Percentiles rank a stretch among this genome's conserved stretches.
These are phyloP conservation scores for Harrya chromipes DNA, from an alignment of 768 basidiomycete species.

Conservation along the genomic window DNA sequence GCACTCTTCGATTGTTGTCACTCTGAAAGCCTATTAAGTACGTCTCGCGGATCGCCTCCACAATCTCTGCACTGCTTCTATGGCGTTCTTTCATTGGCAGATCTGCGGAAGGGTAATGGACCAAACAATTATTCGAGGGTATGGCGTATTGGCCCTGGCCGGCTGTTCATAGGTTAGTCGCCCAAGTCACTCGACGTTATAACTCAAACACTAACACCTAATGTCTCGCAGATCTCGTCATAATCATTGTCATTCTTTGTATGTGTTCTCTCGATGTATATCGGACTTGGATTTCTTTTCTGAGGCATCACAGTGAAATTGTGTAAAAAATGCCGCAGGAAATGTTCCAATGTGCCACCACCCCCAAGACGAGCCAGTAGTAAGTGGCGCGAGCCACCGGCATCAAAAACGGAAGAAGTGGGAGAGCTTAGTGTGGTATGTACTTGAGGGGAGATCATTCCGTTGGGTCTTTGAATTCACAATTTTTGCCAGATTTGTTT, in stretches of 20 bases:
- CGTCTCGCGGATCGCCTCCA: neutral
- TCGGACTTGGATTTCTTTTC: neutral
- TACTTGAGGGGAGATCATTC: neutral
- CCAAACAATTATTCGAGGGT: constrained; percentile 16
- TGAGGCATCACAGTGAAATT: constrained; percentile 5
- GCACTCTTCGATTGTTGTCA: constrained; percentile 32
- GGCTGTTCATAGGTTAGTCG: constrained; percentile 13
- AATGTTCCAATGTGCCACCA: neutral
- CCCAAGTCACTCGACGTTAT: neutral
- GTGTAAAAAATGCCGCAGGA: neutral
- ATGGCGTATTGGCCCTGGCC: constrained; percentile 15
- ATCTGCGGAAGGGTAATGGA: constrained; percentile 12
- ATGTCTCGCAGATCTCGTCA: constrained; percentile 5
- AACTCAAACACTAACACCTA: neutral
- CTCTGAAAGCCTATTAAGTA: constrained; percentile 26
- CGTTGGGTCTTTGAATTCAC: neutral
- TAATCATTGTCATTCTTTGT: constrained; percentile 6
- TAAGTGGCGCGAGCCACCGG: constrained; percentile 3
- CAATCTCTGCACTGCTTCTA: neutral
- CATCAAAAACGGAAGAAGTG: constrained; percentile 2
- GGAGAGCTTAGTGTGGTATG: constrained; percentile 21
- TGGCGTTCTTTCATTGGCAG: constrained; percentile 3
- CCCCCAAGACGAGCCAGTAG: constrained; percentile 8
- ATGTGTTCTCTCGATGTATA: neutral
- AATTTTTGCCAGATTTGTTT: constrained; percentile 18